Evolutionary conservation across 75 land plant genomes (phyloP).

Genomic region (Pinus tabuliformis): DNA sequence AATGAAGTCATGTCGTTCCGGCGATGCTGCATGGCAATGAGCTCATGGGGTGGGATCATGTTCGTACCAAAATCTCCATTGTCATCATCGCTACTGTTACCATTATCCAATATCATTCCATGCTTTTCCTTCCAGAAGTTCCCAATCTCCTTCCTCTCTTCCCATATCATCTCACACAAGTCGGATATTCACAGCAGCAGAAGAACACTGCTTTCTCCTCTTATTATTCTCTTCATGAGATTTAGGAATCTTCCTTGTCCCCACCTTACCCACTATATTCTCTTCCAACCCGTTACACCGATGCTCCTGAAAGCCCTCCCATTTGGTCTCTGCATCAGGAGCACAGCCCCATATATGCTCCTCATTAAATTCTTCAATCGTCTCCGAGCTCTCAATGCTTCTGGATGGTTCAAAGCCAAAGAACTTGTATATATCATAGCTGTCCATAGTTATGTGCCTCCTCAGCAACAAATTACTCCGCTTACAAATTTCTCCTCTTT

Average conservation of each 20-base stretch:
- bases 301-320: neutral
- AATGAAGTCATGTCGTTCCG: constrained; percentile 51
- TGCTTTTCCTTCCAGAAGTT: neutral
- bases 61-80: constrained; percentile 16
- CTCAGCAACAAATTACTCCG: too few species aligned
- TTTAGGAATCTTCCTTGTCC: neutral
- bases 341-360: constrained; percentile 1
- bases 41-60: constrained; percentile 71
- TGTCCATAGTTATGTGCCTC: too few species aligned
- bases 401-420: neutral
- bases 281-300: neutral
- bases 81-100: constrained; percentile 5
- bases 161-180: constrained; percentile 37
- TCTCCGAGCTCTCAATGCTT: neutral
- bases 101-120: neutral
- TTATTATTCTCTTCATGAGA: neutral
- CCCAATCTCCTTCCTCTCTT: constrained; percentile 4
- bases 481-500: too few species aligned
- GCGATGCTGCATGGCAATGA: constrained; percentile 49
- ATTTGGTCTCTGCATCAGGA: neutral
- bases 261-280: neutral
- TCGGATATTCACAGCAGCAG: constrained; percentile 70
- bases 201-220: constrained; percentile 18
- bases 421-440: neutral
- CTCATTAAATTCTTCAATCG: neutral